Percentiles rank a stretch among this genome's conserved stretches.
Conservation (phyloP, 2,329 filamentous ascomycete genomes). For the Lachnum nothofagi region DNA sequence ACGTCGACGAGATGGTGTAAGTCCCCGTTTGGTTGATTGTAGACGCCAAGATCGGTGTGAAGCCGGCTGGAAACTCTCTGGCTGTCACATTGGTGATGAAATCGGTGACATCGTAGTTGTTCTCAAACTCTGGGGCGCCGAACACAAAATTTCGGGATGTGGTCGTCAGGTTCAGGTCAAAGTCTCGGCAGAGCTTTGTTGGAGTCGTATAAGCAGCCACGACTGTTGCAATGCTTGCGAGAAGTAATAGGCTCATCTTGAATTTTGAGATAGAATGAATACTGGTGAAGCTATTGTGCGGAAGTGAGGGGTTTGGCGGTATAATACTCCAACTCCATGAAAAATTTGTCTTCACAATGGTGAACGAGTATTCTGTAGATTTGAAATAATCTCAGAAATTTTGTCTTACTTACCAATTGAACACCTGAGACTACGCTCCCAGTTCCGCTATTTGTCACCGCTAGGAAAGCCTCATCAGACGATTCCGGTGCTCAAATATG, state of each 20-base stretch:
- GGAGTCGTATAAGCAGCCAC: not conserved
- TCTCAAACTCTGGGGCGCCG: not conserved
- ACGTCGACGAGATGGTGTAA: constrained; percentile 3
- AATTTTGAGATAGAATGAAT: no score
- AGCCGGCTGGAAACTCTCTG: not conserved
- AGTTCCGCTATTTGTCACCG: no score
- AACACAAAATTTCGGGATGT: constrained; percentile 3
- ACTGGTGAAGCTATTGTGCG: no score
- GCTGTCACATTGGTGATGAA: not conserved
- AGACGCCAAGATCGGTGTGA: not conserved
- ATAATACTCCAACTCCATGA: not conserved
- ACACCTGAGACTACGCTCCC: no score
- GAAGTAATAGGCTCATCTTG: not conserved
- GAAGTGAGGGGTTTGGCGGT: no score
- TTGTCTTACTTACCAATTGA: no score
- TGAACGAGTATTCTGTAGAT: no score
- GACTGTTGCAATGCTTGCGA: not conserved
- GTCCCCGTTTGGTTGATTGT: not conserved
- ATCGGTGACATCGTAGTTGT: constrained; percentile 6
- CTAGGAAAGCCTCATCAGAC: no score
- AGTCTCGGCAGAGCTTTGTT: not conserved
- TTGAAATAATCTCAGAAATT: no score
- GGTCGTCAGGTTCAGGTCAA: not conserved
- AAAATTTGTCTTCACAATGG: no score
- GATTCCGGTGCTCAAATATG: no score